Conservation (phyloP, 1,284 basidiomycete species). For the Cronartium quercuum region DNA sequence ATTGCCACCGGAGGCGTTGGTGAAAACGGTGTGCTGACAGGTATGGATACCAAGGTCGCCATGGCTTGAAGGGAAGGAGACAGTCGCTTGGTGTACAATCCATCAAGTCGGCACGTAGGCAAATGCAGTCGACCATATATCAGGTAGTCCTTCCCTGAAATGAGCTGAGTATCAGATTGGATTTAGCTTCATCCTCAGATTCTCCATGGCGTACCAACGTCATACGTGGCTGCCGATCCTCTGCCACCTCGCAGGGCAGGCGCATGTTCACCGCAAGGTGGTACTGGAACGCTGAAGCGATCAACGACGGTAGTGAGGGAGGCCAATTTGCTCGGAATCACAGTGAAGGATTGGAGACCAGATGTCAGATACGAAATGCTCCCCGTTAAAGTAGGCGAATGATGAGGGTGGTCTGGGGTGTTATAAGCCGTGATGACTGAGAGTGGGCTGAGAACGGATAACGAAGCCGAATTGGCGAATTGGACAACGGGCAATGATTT, state of each 20-base stretch:
- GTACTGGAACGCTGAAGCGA: constrained; percentile 15
- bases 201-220: not conserved
- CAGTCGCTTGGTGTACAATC: constrained; percentile 16
- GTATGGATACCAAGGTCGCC: constrained; percentile 16
- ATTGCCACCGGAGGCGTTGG: not conserved
- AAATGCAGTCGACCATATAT: constrained; percentile 29
- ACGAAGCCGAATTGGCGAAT: constrained; percentile 30
- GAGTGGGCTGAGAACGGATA: constrained; percentile 33
- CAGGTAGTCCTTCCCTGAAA: constrained; percentile 8
- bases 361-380: constrained; percentile 25
- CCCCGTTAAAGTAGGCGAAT: constrained; percentile 25
- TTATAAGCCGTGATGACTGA: constrained; percentile 9
- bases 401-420: not conserved
- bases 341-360: constrained; percentile 14
- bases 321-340: constrained; percentile 21
- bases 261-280: not conserved
- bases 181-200: not conserved
- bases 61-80: constrained; percentile 22
- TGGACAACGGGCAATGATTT: constrained; percentile 23
- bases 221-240: not conserved
- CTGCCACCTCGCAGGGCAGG: not conserved
- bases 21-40: not conserved
- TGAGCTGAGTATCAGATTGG: not conserved
- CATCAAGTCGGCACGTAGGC: constrained; percentile 28
- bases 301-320: constrained; percentile 24